Percentiles rank a stretch among this genome's conserved stretches.
These are phyloP conservation scores for Ophiocordyceps camponoti-saundersi DNA, from an alignment of 2,329 filamentous ascomycete genomes.

Conservation along the genomic window DNA sequence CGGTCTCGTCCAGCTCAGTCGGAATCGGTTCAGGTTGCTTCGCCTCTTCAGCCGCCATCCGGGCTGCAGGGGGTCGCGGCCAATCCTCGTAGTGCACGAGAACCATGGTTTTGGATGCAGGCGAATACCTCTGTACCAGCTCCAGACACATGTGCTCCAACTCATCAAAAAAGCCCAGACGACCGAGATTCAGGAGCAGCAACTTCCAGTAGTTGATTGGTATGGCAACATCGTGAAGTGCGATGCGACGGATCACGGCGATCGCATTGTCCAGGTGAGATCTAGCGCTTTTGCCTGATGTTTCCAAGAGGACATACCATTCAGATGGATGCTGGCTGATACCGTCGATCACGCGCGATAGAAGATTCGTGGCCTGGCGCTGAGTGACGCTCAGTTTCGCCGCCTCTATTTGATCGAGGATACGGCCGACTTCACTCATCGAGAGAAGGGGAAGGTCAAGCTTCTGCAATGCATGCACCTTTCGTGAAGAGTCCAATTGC, in stretches of 20 bases:
- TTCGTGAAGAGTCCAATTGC: conserved; percentile 5
- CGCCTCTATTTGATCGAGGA: conserved; percentile 16
- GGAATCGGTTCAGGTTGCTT: neutral
- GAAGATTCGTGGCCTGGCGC: conserved; percentile 9
- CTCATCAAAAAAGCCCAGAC: conserved; percentile 24
- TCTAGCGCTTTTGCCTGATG: neutral
- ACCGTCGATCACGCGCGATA: conserved; percentile 10
- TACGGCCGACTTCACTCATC: conserved; percentile 8
- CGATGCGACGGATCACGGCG: conserved; percentile 10
- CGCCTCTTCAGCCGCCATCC: neutral
- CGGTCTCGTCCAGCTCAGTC: neutral
- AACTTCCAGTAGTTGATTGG: conserved; percentile 23
- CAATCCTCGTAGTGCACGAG: conserved; percentile 27
- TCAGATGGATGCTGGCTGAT: conserved; percentile 11
- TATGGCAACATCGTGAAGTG: conserved; percentile 15
- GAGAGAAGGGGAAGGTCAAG: conserved; percentile 4
- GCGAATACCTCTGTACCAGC: conserved; percentile 21
- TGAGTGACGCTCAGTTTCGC: conserved; percentile 12
- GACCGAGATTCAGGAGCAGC: conserved; percentile 25
- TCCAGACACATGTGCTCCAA: conserved; percentile 25
- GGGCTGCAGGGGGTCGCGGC: conserved; percentile 7
- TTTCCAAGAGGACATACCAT: neutral
- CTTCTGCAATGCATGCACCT: conserved; percentile 9
- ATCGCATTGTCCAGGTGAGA: conserved; percentile 14
- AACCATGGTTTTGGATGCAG: conserved; percentile 15